Evolutionary conservation across 257 asterid species (phyloP), one percentile per base, ranked within the genome.

Genomic region (Petunia axillaris): DNA sequence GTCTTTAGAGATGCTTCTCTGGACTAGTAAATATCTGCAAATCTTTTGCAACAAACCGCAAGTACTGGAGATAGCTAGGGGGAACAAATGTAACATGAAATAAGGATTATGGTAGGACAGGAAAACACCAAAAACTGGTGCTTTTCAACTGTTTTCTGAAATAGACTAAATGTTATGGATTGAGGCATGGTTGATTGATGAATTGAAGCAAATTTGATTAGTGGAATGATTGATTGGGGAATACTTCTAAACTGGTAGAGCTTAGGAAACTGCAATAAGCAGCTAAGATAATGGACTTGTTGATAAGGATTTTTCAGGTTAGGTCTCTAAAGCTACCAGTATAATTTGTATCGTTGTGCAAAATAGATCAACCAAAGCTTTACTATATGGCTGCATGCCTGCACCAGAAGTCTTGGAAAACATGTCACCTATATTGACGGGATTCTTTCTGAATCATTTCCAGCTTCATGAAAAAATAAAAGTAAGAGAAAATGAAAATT

Each of bases 111-210:
- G 46, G 68, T 37, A 10, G 36, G 70, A 37, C 70, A 64, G 46
- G 46, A 63, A 63, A 63, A 64, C 43, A 64, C 6, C 46, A 64
- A 63, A 64, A 64, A 64, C 16, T 64, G 16, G 38, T 64, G 70
- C 8, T 64, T 64, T 25, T 64, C 11, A 8, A 64, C 36, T 10
- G 70, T 10, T 10, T 64, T 37, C 70, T 11, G 4, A 63, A 37
- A 64, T 64, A 36, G 16, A 64, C 25, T 64, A 36, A 37, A 37
- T 64, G 70, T 25, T 25, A 25, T 25, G 25, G 25, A 25, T 25
- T 25, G 25, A 25, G 25, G 25, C 25, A 25, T 25, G 25, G 25
- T 25, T 25, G 25, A 25, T 25, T 10, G 70, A 36, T 36, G 46
- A 9, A 4, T 37, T 64, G 41, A 37, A 16, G 46, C 1, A 3